Conservation (phyloP, 2,329 filamentous ascomycete species). For the Cladophialophora exuberans region DNA sequence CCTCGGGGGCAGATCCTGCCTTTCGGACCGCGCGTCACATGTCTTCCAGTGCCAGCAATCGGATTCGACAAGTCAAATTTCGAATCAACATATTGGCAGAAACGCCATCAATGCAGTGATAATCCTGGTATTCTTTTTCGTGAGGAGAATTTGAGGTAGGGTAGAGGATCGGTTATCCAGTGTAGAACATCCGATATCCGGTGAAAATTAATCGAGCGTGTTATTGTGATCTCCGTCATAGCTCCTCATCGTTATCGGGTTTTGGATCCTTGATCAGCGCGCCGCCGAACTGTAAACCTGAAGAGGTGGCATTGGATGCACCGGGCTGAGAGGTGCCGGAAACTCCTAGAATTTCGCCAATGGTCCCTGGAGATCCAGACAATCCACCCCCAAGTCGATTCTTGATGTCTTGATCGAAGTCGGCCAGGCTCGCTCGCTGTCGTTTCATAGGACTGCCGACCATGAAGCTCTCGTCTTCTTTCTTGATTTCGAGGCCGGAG, state of each 20-base stretch:
- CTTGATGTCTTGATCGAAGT: slow-evolving; percentile 45
- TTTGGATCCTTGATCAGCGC: slow-evolving; percentile 25
- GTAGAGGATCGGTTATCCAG: too few relatives aligned
- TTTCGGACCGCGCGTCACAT: too few relatives aligned
- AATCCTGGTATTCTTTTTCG: background rate
- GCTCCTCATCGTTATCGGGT: slow-evolving; percentile 34
- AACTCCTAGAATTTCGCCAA: slow-evolving; percentile 38
- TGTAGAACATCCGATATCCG: too few relatives aligned
- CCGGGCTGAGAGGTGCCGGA: slow-evolving; percentile 18
- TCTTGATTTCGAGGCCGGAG: slow-evolving; percentile 32
- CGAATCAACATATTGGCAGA: slow-evolving; percentile 1
- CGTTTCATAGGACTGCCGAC: slow-evolving; percentile 53
- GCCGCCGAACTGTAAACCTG: slow-evolving; percentile 34
- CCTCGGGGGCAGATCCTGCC: too few relatives aligned
- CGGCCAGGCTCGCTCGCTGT: slow-evolving; percentile 50
- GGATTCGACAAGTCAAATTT: slow-evolving; percentile 7
- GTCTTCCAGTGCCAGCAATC: background rate
- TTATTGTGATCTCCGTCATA: slow-evolving; percentile 16
- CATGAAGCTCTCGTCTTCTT: slow-evolving; percentile 39
- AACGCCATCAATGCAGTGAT: background rate
- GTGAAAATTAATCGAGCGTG: background rate
- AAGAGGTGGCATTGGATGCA: slow-evolving; percentile 28
- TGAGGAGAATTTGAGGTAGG: too few relatives aligned
- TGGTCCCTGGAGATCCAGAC: slow-evolving; percentile 37
- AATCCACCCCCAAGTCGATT: slow-evolving; percentile 44